Conservation (phyloP, 2,329 filamentous ascomycete species). For the Phaeosphaeria sp. region DNA sequence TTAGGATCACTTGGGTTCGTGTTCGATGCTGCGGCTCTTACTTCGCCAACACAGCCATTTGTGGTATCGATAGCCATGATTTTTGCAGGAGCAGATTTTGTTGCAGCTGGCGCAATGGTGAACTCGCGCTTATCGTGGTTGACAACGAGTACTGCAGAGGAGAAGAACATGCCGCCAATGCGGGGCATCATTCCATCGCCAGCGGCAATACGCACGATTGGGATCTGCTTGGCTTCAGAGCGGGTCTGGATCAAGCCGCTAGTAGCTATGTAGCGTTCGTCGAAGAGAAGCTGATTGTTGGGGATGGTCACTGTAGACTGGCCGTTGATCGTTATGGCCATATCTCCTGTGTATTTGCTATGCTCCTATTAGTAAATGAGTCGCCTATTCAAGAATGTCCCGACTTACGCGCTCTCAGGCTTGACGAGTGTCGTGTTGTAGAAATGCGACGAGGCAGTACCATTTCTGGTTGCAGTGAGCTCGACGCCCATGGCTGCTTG, state of each 20-base stretch:
- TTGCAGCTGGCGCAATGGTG: constrained; percentile 5
- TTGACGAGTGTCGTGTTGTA: constrained; percentile 9
- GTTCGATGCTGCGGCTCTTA: neutral
- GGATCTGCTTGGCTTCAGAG: constrained; percentile 2
- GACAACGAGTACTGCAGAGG: constrained; percentile 9
- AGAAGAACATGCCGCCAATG: constrained; percentile 15
- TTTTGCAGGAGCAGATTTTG: neutral
- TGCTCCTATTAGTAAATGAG: neutral
- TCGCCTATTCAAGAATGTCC: neutral
- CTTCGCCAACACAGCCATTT: constrained; percentile 2
- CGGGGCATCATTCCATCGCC: constrained; percentile 7
- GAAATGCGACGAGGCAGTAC: constrained; percentile 4
- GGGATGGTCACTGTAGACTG: constrained; percentile 6
- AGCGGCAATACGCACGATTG: constrained; percentile 8
- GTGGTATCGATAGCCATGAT: constrained; percentile 9
- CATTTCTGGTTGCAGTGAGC: constrained; percentile 1
- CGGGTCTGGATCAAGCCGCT: constrained; percentile 2
- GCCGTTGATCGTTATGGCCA: constrained; percentile 1
- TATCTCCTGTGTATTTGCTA: constrained; percentile 7
- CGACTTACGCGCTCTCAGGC: constrained; percentile 4
- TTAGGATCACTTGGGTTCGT: neutral
- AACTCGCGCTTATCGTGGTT: constrained; percentile 15
- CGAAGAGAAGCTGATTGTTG: constrained; percentile 12
- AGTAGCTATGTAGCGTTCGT: constrained; percentile 7
- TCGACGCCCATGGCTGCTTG: constrained; percentile 7